Evolutionary conservation across 306 rosid genomes (phyloP), one percentile per base, ranked within the genome.

Genomic region (Psophocarpus tetragonolobus): DNA sequence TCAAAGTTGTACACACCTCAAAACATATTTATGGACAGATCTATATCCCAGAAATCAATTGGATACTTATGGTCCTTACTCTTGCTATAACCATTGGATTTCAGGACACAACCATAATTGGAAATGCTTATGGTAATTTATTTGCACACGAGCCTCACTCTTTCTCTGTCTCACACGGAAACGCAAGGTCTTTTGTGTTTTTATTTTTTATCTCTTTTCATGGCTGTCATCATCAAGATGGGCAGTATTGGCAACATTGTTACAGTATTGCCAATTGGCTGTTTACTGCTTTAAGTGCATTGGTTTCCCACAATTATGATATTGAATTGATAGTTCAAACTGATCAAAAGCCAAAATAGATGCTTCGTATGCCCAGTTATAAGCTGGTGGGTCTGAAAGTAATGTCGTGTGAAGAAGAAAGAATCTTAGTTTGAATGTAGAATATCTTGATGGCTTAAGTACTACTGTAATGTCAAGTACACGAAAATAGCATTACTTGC

Each of bases 1-100:
- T 90, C 80, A 92, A 92, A 87, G 91, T 92, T 80, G 94, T 92
- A 44, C 97, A 92, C 82, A 90, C 97, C 80, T 90, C 96, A 21
- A 92, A 89, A 72, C 92, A 89, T 64, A 87, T 90, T 75, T 86
- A 81, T 78, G 97, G 96, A 60, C 94, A 87, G 87, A 89, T 92
- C 71, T 92, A 92, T 80, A 92, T 92, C 81, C 97, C 97, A 45
- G 97, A 92, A 85, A 90, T 92, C 70, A 92, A 92, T 69, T 92
- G 97, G 97, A 92, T 89, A 83, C 90, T 92, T 45, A 92, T 92
- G 97, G 65, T 92, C 80, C 90, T 92, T 48, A 92, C 96, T 51
- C 96, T 92, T 65, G 86, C 97, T 39, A 75, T 92, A 78, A 92
- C 97, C 47, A 53, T 92, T 60, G 97, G 96, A 58, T 92, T 92